Base-by-base conservation (phyloP, 2,329 filamentous ascomycete genomes). In the Akanthomyces uredinophilus region DNA sequence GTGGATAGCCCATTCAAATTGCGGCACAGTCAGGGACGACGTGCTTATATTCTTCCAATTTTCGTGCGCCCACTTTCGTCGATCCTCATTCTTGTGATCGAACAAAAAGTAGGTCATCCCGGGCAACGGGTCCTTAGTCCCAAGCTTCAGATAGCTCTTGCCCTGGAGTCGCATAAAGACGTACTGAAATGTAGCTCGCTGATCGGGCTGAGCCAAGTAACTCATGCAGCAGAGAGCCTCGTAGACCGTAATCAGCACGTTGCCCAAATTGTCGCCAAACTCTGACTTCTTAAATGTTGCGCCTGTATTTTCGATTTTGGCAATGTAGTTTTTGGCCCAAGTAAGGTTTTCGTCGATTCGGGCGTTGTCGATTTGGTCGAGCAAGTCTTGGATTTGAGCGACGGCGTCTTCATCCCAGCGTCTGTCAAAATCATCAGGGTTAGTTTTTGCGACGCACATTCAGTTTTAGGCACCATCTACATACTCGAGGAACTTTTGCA, bases 1-100 rank as follows among this genome's bases (percentile, higher is more conserved):
- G 65, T 87, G 87, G 46, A 97, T 86, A 13, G 91, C 90, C 88
- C 90, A 96, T 49, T 96, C 90, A 71, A 96, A 98, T 66, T 95
- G 90, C 41, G 86, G 81, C 11, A 83, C 79, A 1, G 87, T 86
- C 56, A 96, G 82, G 22, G 78, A 76, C 29, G 81, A 78, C 14
- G 85, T 81, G 53, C 83, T 80, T 65, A 90, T 83, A 32, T 71
- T 70, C 61, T 75, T 74, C 71, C 74, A 77, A 54, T 77, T 77
- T 22, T 74, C 72, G 60, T 69, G 68, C 11, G 75, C 75, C 75
- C 75, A 77, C 39, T 66, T 70, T 35, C 74, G 72, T 20, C 74
- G 74, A 65, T 94, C 86, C 35, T 84, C 78, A 66, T 90, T 88
- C 53, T 71, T 74, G 22, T 73, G 68, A 44, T 77, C 75, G 70